phyloP scores from a whole-genome alignment of 257 asterid species.

The Mitragyna speciosa region DNA sequence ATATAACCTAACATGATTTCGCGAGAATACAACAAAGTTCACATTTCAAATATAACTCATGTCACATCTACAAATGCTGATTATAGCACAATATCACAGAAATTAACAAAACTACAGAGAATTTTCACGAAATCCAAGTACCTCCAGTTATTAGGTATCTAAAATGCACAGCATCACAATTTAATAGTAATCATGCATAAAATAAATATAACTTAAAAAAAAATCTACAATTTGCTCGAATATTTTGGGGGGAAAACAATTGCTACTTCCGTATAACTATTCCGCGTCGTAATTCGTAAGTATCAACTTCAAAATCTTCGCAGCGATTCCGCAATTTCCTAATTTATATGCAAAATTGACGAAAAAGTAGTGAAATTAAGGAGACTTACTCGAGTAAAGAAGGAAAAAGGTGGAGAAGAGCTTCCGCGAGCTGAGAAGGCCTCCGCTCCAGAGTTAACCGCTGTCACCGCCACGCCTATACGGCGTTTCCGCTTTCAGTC shows the following conservation, averaged over 20 bases:
- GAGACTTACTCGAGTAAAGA: conserved; percentile 77
- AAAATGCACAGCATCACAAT: no score
- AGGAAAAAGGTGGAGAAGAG: conserved; percentile 70
- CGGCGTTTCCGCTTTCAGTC: conserved; percentile 54
- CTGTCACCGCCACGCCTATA: conserved; percentile 91
- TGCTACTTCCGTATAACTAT: no score
- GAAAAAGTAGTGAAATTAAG: background rate
- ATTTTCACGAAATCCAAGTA: no score
- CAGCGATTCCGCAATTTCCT: background rate
- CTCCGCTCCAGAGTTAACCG: conserved; percentile 73
- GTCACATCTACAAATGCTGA: background rate
- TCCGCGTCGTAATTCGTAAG: background rate
- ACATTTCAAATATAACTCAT: background rate
- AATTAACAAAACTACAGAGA: no score
- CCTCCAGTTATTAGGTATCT: no score
- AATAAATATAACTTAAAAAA: no score
- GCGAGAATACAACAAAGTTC: no score
- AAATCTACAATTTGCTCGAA: no score
- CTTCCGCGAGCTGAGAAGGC: conserved; percentile 78
- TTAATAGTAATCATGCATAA: no score
- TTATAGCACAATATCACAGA: no score
- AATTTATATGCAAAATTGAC: background rate
- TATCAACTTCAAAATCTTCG: background rate
- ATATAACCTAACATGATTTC: no score
- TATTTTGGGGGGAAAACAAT: no score